Percentiles rank a stretch among this genome's conserved stretches.
Evolutionary conservation across 169 alveolate species (phyloP).

Genomic region (Babesia bigemina): DNA sequence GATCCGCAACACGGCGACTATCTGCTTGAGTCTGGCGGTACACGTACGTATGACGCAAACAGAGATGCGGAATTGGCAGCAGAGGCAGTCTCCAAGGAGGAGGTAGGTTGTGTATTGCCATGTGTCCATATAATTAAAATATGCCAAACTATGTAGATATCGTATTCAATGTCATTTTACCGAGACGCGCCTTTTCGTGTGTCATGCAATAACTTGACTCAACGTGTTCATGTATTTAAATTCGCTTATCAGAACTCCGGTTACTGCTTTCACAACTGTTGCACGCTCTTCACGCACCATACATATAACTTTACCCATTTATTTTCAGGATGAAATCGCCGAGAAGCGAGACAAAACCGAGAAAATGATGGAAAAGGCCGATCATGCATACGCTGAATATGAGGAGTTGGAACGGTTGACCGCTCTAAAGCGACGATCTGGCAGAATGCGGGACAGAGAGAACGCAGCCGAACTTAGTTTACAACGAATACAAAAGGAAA

Average conservation of each 20-base stretch:
- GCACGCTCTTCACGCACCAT: too few relatives aligned
- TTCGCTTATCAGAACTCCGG: background rate
- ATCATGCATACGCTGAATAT: constrained; percentile 65
- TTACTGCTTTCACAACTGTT: too few relatives aligned
- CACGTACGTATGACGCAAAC: constrained; percentile 82
- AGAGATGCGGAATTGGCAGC: constrained; percentile 75
- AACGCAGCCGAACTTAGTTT: constrained; percentile 55
- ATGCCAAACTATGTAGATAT: too few relatives aligned
- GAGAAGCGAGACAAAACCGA: constrained; percentile 59
- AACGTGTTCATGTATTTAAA: background rate
- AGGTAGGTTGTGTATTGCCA: constrained; percentile 24
- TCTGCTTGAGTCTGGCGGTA: constrained; percentile 89
- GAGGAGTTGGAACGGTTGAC: constrained; percentile 63
- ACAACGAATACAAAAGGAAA: constrained; percentile 33
- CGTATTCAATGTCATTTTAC: too few relatives aligned
- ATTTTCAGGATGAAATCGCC: constrained; percentile 54
- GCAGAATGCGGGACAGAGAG: constrained; percentile 67
- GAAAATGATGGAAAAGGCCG: constrained; percentile 67
- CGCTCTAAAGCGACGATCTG: constrained; percentile 62
- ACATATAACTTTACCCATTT: background rate
- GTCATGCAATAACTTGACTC: too few relatives aligned
- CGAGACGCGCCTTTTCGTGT: too few relatives aligned
- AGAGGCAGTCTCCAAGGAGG: constrained; percentile 45
- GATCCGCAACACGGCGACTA: constrained; percentile 90
- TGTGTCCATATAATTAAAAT: too few relatives aligned